A percentile compares a stretch with the other conserved stretches of the same genome.
Evolutionary conservation across 805 yeast species (phyloP).

Genomic region (Teunomyces aglyptinius): DNA sequence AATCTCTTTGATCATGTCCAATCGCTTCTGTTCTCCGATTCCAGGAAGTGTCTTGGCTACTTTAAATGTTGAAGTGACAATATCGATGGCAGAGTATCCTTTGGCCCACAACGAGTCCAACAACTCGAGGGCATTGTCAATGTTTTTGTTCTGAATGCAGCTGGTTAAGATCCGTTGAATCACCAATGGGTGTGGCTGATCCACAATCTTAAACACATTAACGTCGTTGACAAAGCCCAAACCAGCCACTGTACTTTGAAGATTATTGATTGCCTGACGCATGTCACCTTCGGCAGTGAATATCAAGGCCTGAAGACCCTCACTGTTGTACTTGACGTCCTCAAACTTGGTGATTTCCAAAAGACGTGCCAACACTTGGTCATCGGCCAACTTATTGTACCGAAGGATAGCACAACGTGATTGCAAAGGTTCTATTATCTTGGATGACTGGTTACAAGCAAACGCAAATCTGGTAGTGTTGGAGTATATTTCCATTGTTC

Average conservation of each 20-base stretch:
- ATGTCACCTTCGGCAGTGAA: slow-evolving; percentile 98
- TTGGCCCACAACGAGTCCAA: slow-evolving; percentile 76
- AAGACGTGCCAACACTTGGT: slow-evolving; percentile 76
- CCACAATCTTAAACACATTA: slow-evolving; percentile 93
- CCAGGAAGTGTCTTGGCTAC: slow-evolving; percentile 77
- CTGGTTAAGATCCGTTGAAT: slow-evolving; percentile 61
- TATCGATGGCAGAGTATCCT: slow-evolving; percentile 92
- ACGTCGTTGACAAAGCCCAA: slow-evolving; percentile 87
- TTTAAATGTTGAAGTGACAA: slow-evolving; percentile 84
- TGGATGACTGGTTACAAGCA: slow-evolving; percentile 92
- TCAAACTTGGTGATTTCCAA: slow-evolving; percentile 70
- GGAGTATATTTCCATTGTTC: slow-evolving; percentile 96
- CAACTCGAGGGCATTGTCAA: slow-evolving; percentile 65
- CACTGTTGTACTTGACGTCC: slow-evolving; percentile 74
- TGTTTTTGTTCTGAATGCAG: slow-evolving; percentile 35
- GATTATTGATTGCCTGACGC: slow-evolving; percentile 95
- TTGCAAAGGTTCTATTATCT: slow-evolving; percentile 95
- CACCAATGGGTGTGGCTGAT: slow-evolving; percentile 91
- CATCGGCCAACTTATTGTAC: slow-evolving; percentile 77
- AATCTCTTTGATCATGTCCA: slow-evolving; percentile 79
- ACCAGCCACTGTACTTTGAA: slow-evolving; percentile 93
- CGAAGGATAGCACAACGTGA: slow-evolving; percentile 94
- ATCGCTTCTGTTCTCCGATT: slow-evolving; percentile 62
- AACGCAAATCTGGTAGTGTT: slow-evolving; percentile 96
- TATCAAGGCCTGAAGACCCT: slow-evolving; percentile 87